These are phyloP conservation scores for Escovopsis sp. DNA, from an alignment of 2,329 filamentous ascomycete species.

Conservation along the genomic window DNA sequence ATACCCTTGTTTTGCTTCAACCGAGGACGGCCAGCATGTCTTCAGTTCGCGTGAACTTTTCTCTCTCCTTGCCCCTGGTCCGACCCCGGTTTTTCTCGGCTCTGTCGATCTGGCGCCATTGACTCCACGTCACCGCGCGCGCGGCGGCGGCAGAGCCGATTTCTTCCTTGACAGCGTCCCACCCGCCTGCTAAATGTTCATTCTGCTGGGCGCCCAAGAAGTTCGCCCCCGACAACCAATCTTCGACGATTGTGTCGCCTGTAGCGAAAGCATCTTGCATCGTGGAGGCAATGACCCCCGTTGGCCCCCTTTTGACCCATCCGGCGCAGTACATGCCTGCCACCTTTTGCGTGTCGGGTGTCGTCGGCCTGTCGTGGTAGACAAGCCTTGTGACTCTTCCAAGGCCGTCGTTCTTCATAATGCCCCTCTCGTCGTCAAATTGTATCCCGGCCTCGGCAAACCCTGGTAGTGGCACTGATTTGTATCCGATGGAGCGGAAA, in stretches of 20 bases:
- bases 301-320: slow-evolving; percentile 92
- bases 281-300: slow-evolving; percentile 87
- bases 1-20: slow-evolving; percentile 18
- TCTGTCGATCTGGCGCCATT: slow-evolving; percentile 74
- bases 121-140: slow-evolving; percentile 59
- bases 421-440: slow-evolving; percentile 59
- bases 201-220: slow-evolving; percentile 20
- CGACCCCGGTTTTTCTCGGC: slow-evolving; percentile 55
- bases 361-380: slow-evolving; percentile 11
- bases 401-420: slow-evolving; percentile 67
- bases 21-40: slow-evolving; percentile 44
- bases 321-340: slow-evolving; percentile 82
- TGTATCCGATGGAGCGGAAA: slow-evolving; percentile 93
- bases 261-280: slow-evolving; percentile 91
- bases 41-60: slow-evolving; percentile 44
- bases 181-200: slow-evolving; percentile 34
- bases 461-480: slow-evolving; percentile 60
- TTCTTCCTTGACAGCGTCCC: slow-evolving; percentile 58
- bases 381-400: slow-evolving; percentile 48
- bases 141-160: slow-evolving; percentile 36
- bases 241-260: slow-evolving; percentile 66
- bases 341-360: slow-evolving; percentile 25
- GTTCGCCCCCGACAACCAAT: slow-evolving; percentile 41
- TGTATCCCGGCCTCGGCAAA: slow-evolving; percentile 58
- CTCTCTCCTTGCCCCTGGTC: slow-evolving; percentile 57